Evolutionary conservation across 129 eudicot genomes (phyloP).

Genomic region (Scalesia atractyloides): DNA sequence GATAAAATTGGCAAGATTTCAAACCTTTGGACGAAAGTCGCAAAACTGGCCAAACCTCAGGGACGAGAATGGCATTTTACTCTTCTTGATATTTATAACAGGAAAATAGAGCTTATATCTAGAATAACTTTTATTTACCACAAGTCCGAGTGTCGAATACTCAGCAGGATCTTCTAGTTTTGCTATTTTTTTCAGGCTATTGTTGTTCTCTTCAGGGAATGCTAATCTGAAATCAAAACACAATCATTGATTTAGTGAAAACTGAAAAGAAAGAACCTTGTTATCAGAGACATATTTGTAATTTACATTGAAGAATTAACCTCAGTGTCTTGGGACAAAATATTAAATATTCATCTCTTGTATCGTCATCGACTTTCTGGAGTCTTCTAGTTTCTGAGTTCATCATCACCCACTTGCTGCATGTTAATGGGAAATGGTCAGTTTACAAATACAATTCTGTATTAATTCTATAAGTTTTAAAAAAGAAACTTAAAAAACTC

Average conservation of each 20-base stretch:
- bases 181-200: constrained; percentile 71
- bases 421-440: constrained; percentile 15
- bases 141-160: constrained; percentile 62
- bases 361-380: constrained; percentile 77
- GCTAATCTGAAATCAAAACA: constrained; percentile 59
- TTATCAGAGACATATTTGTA: neutral
- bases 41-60: too few species aligned
- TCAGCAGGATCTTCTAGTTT: constrained; percentile 82
- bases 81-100: constrained; percentile 8
- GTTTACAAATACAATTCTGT: neutral
- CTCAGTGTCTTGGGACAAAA: constrained; percentile 73
- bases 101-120: neutral
- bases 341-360: constrained; percentile 66
- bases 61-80: too few species aligned
- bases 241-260: neutral
- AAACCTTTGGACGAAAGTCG: too few species aligned
- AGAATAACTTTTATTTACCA: constrained; percentile 47
- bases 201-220: constrained; percentile 82
- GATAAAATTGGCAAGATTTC: too few species aligned
- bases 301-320: constrained; percentile 15
- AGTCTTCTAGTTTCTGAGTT: constrained; percentile 88
- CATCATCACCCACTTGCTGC: constrained; percentile 99
- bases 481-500: neutral
- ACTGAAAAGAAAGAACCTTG: neutral
- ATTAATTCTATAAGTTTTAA: too few species aligned